A percentile compares a stretch with the other conserved stretches of the same genome.
phyloP scores from a whole-genome alignment of 495 filamentous ascomycete species.

The Aspergillus egyptiacus region DNA sequence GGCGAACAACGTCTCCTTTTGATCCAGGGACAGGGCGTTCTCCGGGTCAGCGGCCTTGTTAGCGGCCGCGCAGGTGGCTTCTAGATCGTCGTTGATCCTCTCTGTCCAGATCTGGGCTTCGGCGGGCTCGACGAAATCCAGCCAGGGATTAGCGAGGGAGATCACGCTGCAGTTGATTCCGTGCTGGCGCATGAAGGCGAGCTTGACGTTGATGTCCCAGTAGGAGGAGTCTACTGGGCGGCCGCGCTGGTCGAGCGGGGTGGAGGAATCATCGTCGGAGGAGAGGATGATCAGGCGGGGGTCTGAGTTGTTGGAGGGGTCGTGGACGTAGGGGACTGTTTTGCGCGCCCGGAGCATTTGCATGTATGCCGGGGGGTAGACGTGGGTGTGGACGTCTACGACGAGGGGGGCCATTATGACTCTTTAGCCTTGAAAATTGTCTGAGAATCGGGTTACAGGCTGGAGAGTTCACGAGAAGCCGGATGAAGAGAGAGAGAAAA shows the following conservation, averaged over 20 bases:
- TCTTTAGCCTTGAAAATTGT: not conserved
- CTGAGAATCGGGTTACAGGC: not conserved
- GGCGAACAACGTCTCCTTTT: conserved; percentile 54
- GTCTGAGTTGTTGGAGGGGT: conserved; percentile 48
- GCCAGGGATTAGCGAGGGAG: conserved; percentile 92
- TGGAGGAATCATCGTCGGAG: conserved; percentile 52
- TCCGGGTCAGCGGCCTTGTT: conserved; percentile 43
- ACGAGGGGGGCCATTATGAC: conserved; percentile 29
- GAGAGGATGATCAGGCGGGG: conserved; percentile 76
- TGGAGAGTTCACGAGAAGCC: too few species aligned
- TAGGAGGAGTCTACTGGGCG: conserved; percentile 73
- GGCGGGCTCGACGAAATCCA: conserved; percentile 68
- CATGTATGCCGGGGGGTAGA: conserved; percentile 85
- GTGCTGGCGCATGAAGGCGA: conserved; percentile 83
- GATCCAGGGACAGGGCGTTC: conserved; percentile 12
- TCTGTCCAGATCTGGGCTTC: conserved; percentile 58
- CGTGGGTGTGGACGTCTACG: conserved; percentile 91
- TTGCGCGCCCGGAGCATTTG: conserved; percentile 68
- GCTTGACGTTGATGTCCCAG: conserved; percentile 63
- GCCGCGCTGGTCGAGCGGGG: conserved; percentile 49
- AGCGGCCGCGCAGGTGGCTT: conserved; percentile 53
- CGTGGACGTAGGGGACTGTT: conserved; percentile 73
- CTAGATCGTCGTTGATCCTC: conserved; percentile 71
- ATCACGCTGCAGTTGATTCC: conserved; percentile 76
- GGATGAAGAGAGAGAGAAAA: not conserved